Percentiles rank a stretch among this genome's conserved stretches.
phyloP scores from a whole-genome alignment of 352 stramenopile genomes.

The Phytophthora vignae region DNA sequence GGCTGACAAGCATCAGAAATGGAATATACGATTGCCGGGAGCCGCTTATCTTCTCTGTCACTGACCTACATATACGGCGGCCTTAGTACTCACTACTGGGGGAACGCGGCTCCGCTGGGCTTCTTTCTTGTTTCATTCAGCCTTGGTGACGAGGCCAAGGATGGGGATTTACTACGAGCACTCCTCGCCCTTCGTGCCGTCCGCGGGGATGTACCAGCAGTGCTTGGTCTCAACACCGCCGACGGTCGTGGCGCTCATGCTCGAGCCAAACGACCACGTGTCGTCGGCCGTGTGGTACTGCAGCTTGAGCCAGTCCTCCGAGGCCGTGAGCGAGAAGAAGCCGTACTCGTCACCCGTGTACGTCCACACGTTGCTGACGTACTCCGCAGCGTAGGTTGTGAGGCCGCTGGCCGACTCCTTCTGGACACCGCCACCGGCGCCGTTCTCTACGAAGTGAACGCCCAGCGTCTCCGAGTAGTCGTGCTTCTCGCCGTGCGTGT shows the following conservation, averaged over 20 bases:
- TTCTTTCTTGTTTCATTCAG: not conserved
- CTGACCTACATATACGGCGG: conserved; percentile 38
- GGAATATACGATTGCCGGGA: conserved; percentile 26
- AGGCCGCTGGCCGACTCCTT: conserved; percentile 79
- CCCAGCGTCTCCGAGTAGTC: conserved; percentile 63
- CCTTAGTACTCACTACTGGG: conserved; percentile 34
- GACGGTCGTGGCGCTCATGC: conserved; percentile 46
- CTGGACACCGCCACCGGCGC: conserved; percentile 78
- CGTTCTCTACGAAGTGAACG: conserved; percentile 84
- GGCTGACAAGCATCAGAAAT: not conserved
- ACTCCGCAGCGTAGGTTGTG: conserved; percentile 56
- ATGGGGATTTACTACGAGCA: conserved; percentile 31
- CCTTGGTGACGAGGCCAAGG: conserved; percentile 8
- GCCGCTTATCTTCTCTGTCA: conserved; percentile 22
- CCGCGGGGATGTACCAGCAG: conserved; percentile 75
- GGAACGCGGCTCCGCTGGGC: conserved; percentile 2
- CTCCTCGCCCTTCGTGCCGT: conserved; percentile 45
- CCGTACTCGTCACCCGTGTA: conserved; percentile 74
- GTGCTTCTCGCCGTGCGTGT: conserved; percentile 82
- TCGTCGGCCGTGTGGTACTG: conserved; percentile 74
- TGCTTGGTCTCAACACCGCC: conserved; percentile 72
- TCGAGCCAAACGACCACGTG: conserved; percentile 62
- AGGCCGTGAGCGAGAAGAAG: conserved; percentile 71
- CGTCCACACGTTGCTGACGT: conserved; percentile 72
- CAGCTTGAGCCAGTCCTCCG: conserved; percentile 70